Evolutionary conservation across 2,329 filamentous ascomycete genomes (phyloP).

Genomic region (Apiospora kogelbergensis): DNA sequence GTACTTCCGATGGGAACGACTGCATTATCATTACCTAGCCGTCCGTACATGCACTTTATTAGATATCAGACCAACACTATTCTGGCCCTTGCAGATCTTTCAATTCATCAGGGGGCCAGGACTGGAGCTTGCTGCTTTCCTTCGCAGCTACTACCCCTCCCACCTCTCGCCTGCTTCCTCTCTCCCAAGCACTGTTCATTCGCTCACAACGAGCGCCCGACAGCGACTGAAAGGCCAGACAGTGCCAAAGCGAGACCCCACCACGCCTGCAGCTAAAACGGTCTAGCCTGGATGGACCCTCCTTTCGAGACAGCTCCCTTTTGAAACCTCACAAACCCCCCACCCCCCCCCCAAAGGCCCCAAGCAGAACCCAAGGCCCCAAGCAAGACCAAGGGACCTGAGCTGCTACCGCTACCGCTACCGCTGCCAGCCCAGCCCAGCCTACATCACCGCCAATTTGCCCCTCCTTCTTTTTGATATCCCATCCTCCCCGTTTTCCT

Average conservation of each 20-base stretch:
- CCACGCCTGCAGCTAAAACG: conserved; percentile 8
- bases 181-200: not conserved
- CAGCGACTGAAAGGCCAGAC: not conserved
- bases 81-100: conserved; percentile 6
- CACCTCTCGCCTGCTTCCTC: not conserved
- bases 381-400: not conserved
- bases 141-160: not conserved
- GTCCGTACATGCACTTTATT: not conserved
- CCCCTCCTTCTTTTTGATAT: conserved; percentile 18
- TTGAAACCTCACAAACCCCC: conserved; percentile 2
- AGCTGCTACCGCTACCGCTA: not conserved
- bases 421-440: not conserved
- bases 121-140: not conserved
- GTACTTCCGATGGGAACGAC: not conserved
- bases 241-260: conserved; percentile 5
- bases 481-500: conserved; percentile 10
- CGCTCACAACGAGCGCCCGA: not conserved
- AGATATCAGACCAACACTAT: not conserved
- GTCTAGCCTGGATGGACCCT: conserved; percentile 8
- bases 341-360: not conserved
- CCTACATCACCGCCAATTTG: conserved; percentile 28
- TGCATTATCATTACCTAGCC: not conserved
- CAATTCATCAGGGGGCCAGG: not conserved
- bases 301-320: conserved; percentile 6
- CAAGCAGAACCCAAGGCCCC: not conserved